Conservation (phyloP, 139 green algal genomes). For the Marvania coccoides region DNA sequence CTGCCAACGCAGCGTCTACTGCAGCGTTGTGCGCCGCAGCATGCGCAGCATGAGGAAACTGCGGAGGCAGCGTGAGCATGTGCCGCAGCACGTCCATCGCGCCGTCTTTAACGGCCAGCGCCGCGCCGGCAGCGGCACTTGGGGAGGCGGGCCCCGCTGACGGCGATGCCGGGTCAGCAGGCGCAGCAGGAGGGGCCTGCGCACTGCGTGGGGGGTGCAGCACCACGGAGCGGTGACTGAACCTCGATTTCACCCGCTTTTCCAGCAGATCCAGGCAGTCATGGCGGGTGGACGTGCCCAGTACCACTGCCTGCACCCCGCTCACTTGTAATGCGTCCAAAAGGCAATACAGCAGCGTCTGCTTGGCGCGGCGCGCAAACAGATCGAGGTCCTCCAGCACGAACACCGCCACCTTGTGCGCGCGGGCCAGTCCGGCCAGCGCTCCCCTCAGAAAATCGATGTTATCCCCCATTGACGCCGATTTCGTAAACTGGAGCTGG, state of each 20-base stretch:
- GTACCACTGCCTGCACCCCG: constrained; percentile 51
- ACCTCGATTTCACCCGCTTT: constrained; percentile 72
- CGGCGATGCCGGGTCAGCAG: too few species aligned
- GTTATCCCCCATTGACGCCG: constrained; percentile 64
- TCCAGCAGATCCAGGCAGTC: constrained; percentile 75
- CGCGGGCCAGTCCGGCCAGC: constrained; percentile 50
- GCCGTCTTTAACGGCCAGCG: background rate
- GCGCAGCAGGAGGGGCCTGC: constrained; percentile 25
- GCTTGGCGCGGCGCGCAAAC: constrained; percentile 46
- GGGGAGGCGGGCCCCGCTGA: background rate
- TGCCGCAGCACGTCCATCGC: constrained; percentile 15
- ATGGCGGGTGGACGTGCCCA: constrained; percentile 49
- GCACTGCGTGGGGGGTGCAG: background rate
- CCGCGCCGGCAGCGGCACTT: background rate
- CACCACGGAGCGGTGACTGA: constrained; percentile 49
- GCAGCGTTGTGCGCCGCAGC: constrained; percentile 19
- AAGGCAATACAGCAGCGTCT: constrained; percentile 82
- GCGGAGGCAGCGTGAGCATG: constrained; percentile 40
- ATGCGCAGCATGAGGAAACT: background rate
- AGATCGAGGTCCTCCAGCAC: constrained; percentile 74
- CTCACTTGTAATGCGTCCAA: constrained; percentile 62
- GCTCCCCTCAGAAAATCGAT: constrained; percentile 66
- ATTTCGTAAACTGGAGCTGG: constrained; percentile 25
- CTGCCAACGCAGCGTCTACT: constrained; percentile 5
- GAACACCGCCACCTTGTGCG: constrained; percentile 63